Evolutionary conservation across 139 green algal genomes (phyloP).

Genomic region (Closterium sp.): DNA sequence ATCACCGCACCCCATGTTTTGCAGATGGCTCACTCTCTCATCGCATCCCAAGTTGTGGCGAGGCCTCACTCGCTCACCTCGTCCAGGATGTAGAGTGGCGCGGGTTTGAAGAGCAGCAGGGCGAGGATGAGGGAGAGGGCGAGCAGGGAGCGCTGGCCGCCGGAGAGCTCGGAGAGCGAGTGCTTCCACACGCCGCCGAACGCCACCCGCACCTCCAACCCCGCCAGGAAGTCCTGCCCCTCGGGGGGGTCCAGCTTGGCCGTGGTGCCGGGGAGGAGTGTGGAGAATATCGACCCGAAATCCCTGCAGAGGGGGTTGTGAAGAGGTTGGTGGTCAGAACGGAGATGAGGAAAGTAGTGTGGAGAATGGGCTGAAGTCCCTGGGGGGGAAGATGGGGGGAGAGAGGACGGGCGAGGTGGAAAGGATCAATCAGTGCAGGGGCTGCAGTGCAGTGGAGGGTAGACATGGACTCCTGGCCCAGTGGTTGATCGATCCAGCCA

Average conservation of each 20-base stretch:
- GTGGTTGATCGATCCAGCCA: not conserved
- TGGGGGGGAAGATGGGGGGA: not conserved
- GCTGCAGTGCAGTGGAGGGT: too few species aligned
- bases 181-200: constrained; percentile 98
- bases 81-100: constrained; percentile 98
- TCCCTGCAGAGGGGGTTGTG: constrained; percentile 55
- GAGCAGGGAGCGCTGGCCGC: constrained; percentile 92
- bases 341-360: constrained; percentile 84
- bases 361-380: constrained; percentile 90
- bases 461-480: not conserved
- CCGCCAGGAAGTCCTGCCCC: constrained; percentile 60
- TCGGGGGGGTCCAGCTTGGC: constrained; percentile 91
- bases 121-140: constrained; percentile 95
- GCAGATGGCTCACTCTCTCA: too few species aligned
- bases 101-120: constrained; percentile 97
- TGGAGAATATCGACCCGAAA: constrained; percentile 96
- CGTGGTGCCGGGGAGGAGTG: constrained; percentile 87
- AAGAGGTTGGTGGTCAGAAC: too few species aligned
- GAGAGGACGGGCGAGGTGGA: too few species aligned
- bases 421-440: too few species aligned
- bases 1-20: too few species aligned
- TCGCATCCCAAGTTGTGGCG: not conserved
- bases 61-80: constrained; percentile 66
- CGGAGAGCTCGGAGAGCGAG: constrained; percentile 90
- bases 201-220: constrained; percentile 90